Evolutionary conservation across 106 monocot genomes (phyloP), one percentile per base, ranked within the genome.

Genomic region (Iris macrosiphon): DNA sequence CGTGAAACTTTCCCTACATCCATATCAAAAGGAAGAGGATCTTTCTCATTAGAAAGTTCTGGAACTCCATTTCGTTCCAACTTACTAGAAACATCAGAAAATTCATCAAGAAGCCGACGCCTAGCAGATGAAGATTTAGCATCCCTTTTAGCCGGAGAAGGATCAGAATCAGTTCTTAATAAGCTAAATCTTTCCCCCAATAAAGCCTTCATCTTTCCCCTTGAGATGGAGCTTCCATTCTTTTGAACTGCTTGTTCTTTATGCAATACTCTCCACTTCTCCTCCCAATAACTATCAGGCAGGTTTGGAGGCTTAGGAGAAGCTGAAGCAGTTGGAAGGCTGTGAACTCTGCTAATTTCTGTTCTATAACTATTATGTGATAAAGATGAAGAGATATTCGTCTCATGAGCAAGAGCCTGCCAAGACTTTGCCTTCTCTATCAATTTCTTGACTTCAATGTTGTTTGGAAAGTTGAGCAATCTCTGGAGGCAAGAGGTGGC

Each of bases 251-350:
- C 64, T 55, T 66, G 77, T 42, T 47, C 59, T 40, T 55, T 67
- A 42, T 92, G 75, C 45, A 92, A 29, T 29, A 79, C 60, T 39
- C 82, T 72, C 91, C 91, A 92, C 61, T 75, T 72, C 72, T 82
- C 75, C 63, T 92, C 91, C 91, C 91, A 92, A 30, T 92, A 92
- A 65, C 81, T 82, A 40, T 81, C 75, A 8, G 72, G 62, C 30
- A 74, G 43, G 17, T 45, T 20, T 44, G 81, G 70, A 28, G 78
- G 70, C 22, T 63, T 56, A 26, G 72, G 64, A 40, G 62, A 68
- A 78, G 42, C 56, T 13, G 77, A 67, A 47, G 47, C 31, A 13
- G 43, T 49, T 19, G 72, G 58, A 50, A 63, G 31, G 34, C 70
- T 77, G 37, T 55, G 17, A n/a, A 29, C 52, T 53, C 74, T 69